These are phyloP conservation scores for Glycyrrhiza uralensis DNA, from an alignment of 306 rosid genomes.

Conservation along the genomic window DNA sequence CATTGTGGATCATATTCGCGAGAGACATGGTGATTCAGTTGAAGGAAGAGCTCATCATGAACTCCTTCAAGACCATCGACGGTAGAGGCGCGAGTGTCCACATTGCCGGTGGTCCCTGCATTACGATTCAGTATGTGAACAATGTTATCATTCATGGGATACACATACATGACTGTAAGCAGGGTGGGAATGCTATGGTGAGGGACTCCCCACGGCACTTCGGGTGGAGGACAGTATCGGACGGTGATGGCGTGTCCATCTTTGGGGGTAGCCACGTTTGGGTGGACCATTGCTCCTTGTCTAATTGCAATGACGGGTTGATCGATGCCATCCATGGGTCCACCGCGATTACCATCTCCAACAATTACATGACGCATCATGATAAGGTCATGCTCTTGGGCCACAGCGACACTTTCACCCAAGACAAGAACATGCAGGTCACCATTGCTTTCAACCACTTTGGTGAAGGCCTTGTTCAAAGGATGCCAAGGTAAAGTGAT, in stretches of 20 bases:
- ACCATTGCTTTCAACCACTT: constrained; percentile 95
- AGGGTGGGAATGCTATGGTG: constrained; percentile 87
- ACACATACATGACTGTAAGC: constrained; percentile 81
- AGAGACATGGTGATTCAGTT: constrained; percentile 85
- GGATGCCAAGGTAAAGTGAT: constrained; percentile 89
- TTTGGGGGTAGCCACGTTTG: constrained; percentile 91
- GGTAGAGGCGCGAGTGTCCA: constrained; percentile 94
- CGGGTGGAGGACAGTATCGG: constrained; percentile 90
- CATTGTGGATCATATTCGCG: constrained; percentile 83
- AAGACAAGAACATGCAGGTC: constrained; percentile 92
- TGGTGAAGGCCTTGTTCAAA: constrained; percentile 93
- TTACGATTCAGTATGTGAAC: constrained; percentile 78
- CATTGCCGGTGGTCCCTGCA: constrained; percentile 97
- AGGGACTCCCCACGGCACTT: constrained; percentile 72
- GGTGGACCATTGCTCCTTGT: constrained; percentile 92
- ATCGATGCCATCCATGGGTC: constrained; percentile 91
- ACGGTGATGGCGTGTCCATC: constrained; percentile 94
- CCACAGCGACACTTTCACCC: constrained; percentile 76
- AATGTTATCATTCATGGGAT: constrained; percentile 84
- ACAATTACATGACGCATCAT: constrained; percentile 96
- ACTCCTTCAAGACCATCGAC: constrained; percentile 88
- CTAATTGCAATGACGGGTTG: constrained; percentile 79
- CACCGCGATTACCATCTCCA: constrained; percentile 77
- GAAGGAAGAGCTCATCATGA: constrained; percentile 91
- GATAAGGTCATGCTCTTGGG: constrained; percentile 95